Percentiles rank a stretch among this genome's conserved stretches.
phyloP scores from a whole-genome alignment of 1,284 basidiomycete genomes.

The Trichosporon ovoides region DNA sequence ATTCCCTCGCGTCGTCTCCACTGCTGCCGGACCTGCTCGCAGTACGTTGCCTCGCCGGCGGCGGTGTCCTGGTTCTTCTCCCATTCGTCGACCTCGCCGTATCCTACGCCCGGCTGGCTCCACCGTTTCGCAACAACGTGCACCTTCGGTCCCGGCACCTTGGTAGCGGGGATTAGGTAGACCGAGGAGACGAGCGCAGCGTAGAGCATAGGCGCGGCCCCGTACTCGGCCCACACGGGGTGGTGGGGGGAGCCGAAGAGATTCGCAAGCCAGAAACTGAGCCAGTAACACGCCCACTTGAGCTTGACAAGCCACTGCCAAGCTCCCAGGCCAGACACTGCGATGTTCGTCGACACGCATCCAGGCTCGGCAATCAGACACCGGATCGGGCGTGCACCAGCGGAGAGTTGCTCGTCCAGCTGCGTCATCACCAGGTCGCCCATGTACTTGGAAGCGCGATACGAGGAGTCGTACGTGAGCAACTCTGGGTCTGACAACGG shows the following conservation, averaged over 20 bases:
- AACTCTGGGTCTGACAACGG: constrained; percentile 64
- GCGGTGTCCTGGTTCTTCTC: constrained; percentile 26
- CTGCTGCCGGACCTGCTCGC: constrained; percentile 31
- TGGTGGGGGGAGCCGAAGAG: constrained; percentile 42
- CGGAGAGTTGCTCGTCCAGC: constrained; percentile 53
- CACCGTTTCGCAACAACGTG: constrained; percentile 24
- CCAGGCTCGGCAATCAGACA: constrained; percentile 71
- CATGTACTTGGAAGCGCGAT: constrained; percentile 73
- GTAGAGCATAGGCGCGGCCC: constrained; percentile 38
- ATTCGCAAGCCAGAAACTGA: constrained; percentile 58
- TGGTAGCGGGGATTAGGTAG: constrained; percentile 26
- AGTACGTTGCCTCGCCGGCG: constrained; percentile 23
- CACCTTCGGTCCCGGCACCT: constrained; percentile 34
- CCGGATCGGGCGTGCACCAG: constrained; percentile 48
- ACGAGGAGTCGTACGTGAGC: constrained; percentile 58
- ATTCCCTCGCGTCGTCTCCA: constrained; percentile 25
- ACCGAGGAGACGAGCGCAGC: constrained; percentile 31
- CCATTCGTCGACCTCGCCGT: constrained; percentile 41
- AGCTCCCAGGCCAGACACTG: constrained; percentile 33
- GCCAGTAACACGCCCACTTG: constrained; percentile 56
- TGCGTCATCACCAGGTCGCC: constrained; percentile 63
- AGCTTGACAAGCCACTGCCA: constrained; percentile 54
- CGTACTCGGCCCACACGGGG: constrained; percentile 32
- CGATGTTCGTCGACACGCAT: constrained; percentile 64
- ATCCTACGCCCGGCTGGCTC: constrained; percentile 27